Base-by-base conservation (phyloP, 73 alveolate species). In the Tetrahymena malaccensis region DNA sequence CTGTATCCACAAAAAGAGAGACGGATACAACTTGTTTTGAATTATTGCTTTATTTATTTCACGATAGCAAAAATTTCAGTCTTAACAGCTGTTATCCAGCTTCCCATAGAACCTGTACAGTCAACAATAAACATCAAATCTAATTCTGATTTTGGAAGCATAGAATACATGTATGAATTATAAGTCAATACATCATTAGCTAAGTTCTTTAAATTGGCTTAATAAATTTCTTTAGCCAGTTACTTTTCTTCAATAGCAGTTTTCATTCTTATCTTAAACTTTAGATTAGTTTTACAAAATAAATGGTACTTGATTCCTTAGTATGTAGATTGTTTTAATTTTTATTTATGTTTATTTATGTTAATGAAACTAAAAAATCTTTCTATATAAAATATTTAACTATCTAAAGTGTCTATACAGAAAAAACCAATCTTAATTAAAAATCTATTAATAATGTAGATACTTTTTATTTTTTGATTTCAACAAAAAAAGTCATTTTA, bases 31-130 rank as follows among this genome's bases (percentile, higher is more conserved):
- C 96, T 93, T 43, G 96, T 95, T 25, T 96, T 96, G 93, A 93
- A 94, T 44, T 94, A 94, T 35, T 95, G 94, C 11, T 56, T 70
- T 21, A 97, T 96, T 85, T 55, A 94, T 83, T 96, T 97, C 34
- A 97, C 94, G 35, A 97, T 96, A 31, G 43, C 56, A 19, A 89
- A 84, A 1, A 97, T 57, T 37, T 93, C 97, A 25, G 95, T 70
- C 95, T 95, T 97, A 22, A 95, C 97, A 43, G 55, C 93, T n/a
- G 93, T 94, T 40, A 97, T 94, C 97, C 97, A 97, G 94, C 95
- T 43, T 34, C 94, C 84, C 98, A 97, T 97, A 55, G 98, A 97
- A 0, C 98, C 98, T 84, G 98, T 97, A 85, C 97, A 97, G 89
- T 97, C 98, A 94, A 94, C 85, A 43, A 97, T 94, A 43, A 97